Base-by-base conservation (phyloP, 2,329 filamentous ascomycete species). In the Lachnellula hyalina region DNA sequence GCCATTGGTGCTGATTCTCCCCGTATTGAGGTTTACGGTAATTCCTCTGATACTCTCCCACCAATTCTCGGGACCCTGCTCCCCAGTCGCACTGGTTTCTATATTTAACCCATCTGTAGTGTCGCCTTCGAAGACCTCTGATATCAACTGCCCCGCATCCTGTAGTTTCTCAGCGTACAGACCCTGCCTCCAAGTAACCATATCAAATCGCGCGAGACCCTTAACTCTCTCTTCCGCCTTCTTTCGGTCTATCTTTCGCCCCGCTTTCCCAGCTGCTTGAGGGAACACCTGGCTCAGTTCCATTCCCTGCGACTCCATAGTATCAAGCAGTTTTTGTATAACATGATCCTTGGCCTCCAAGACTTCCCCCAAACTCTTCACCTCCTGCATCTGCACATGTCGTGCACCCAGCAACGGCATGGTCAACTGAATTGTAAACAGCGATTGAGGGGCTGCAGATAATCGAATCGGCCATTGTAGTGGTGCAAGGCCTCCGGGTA, bases 391-490 rank as follows among this genome's bases (percentile, higher is more conserved):
- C 17, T 76, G 70, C 4, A 71, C 67, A 55, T 76, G 72, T 5
- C 75, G 73, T 23, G 73, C 72, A 6, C 70, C 63, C 6, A 82
- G 63, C 8, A 82, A 66, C 3, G 80, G 79, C 8, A 75, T 60
- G 3, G 79, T 72, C 38, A 84, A 70, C 47, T 76, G 68, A 41
- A 71, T 67, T 34, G 72, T 75, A 5, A 82, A 65, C 8, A 67
- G 60, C 5, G 66, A 60, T 15, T 72, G 63, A 1, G 69, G 61
- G 19, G 68, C 67, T 25, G 67, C 71, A 32, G 59, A 68, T 17
- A 93, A 71, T 47, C 77, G 70, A 53, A 91, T 75, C 0, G 77
- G 78, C 89, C 89, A 93, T 56, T 73, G 73, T 36, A 93, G 73
- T 5, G 82, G 77, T 47, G 77, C 74, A 32, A 91, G 74, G 1